Conservation (phyloP, 768 basidiomycete genomes). For the Rhizopogon roseolus region DNA sequence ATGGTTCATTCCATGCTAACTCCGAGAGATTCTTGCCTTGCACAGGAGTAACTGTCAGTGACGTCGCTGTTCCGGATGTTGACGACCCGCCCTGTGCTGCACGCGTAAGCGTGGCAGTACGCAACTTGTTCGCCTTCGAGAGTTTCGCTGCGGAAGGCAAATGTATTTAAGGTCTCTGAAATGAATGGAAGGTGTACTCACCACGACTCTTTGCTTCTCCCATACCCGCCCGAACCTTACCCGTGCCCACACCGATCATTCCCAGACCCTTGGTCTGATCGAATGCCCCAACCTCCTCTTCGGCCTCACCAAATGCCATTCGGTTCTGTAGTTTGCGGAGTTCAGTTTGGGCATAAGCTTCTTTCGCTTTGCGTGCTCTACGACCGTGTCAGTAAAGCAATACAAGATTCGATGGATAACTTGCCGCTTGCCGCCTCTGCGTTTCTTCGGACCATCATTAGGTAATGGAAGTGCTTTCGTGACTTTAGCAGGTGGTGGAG, state of each 20-base stretch:
- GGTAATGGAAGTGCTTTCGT: conserved; percentile 92
- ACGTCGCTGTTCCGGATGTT: conserved; percentile 83
- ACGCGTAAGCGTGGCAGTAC: conserved; percentile 78
- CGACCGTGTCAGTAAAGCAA: neutral
- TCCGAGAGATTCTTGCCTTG: conserved; percentile 56
- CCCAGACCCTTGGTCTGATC: conserved; percentile 98
- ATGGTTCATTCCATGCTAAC: neutral
- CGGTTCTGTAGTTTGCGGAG: conserved; percentile 95
- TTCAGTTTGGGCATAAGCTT: conserved; percentile 96
- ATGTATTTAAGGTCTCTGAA: neutral
- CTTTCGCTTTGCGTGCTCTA: conserved; percentile 97
- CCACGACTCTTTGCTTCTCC: conserved; percentile 92
- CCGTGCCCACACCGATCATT: conserved; percentile 87
- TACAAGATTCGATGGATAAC: conserved; percentile 10
- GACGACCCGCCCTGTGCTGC: conserved; percentile 54
- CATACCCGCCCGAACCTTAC: conserved; percentile 82
- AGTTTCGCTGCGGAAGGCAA: conserved; percentile 67
- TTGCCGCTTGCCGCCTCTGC: conserved; percentile 91
- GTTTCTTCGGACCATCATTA: conserved; percentile 92
- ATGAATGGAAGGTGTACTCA: conserved; percentile 31
- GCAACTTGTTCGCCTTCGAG: conserved; percentile 89
- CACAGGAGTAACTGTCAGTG: conserved; percentile 90
- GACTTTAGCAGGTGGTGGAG: conserved; percentile 92
- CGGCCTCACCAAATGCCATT: conserved; percentile 92
- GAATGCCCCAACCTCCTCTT: conserved; percentile 94